Evolutionary conservation across 129 eudicot genomes (phyloP), one percentile per base, ranked within the genome.

Genomic region (Escallonia herrerae): DNA sequence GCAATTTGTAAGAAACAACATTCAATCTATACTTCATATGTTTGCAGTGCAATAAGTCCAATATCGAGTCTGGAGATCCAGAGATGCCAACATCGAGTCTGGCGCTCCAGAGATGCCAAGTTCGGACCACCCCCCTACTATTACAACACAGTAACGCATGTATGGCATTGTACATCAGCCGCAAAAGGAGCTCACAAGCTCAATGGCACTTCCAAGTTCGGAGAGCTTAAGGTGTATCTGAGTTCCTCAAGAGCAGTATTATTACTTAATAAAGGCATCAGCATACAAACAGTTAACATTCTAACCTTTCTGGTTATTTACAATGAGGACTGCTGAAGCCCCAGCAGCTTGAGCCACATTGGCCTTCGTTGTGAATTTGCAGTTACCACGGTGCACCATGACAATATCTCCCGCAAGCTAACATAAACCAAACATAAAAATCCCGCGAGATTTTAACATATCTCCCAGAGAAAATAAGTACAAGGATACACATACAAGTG

Each of bases 331-430:
- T 12, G 97, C 95, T 56, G 97, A 90, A 74, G 97, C 97, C 65
- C 97, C 97, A 53, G 95, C 97, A 74, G 95, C 97, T 75, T 90
- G 87, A 63, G 97, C 97, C 71, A 69, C 49, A 74, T 90, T 86
- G 67, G 97, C 89, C 77, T 90, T 90, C 15, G 86, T 55, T 41
- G 97, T 90, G 79, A 90, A 90, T 76, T 82, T 86, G 87, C 97
- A 90, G 58, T 76, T 77, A 60, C 97, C 97, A 41, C 95, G 88
- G 60, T 86, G 77, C 74, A 86, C 97, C 95, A 90, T 82, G 58
- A 90, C 56, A 64, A 84, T 82, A 68, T 90, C 95, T 33, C 95
- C 97, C 54, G 89, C 67, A 77, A 83, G 87, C 97, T 90, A 78
- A 67, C 56, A 76, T 50, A 15, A 62, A 59, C 59, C 38, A 60